Conservation (phyloP, 1,284 basidiomycete species). For the Cryptococcus maquisensis region DNA sequence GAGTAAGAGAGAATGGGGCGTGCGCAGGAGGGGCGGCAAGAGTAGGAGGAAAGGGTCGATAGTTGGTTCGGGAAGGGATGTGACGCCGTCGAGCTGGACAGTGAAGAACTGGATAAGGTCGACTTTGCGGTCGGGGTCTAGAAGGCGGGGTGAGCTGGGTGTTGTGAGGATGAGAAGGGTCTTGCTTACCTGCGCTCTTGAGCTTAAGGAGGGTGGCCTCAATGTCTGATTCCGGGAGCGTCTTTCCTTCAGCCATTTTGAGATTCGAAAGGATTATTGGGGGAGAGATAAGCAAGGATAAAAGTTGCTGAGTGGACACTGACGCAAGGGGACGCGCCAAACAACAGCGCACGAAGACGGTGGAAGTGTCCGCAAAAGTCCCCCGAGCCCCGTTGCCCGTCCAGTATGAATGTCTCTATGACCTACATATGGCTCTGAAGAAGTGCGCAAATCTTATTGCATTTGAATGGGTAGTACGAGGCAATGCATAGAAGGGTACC, state of each 20-base stretch:
- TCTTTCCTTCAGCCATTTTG: background rate
- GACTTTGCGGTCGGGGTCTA: conserved; percentile 45
- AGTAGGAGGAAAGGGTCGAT: conserved; percentile 40
- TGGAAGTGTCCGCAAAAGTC: too few relatives aligned
- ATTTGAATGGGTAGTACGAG: too few relatives aligned
- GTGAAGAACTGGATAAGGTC: conserved; percentile 45
- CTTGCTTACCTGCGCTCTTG: conserved; percentile 31
- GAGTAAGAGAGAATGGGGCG: conserved; percentile 36
- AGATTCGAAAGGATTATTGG: too few relatives aligned
- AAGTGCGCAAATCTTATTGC: too few relatives aligned
- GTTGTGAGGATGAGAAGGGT: background rate
- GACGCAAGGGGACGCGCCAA: too few relatives aligned
- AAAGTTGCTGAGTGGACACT: too few relatives aligned
- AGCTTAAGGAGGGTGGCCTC: conserved; percentile 34
- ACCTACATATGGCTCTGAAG: too few relatives aligned
- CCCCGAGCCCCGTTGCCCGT: too few relatives aligned
- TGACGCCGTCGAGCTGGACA: conserved; percentile 34
- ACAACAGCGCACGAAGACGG: too few relatives aligned
- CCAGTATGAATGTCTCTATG: too few relatives aligned
- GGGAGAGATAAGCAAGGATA: too few relatives aligned
- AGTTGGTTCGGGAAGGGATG: conserved; percentile 31
- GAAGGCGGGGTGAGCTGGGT: background rate
- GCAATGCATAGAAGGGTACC: too few relatives aligned
- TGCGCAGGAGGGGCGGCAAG: conserved; percentile 33
- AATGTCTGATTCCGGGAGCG: conserved; percentile 31